phyloP scores from a whole-genome alignment of 2,329 filamentous ascomycete species.

The Hypoxylon sp. region DNA sequence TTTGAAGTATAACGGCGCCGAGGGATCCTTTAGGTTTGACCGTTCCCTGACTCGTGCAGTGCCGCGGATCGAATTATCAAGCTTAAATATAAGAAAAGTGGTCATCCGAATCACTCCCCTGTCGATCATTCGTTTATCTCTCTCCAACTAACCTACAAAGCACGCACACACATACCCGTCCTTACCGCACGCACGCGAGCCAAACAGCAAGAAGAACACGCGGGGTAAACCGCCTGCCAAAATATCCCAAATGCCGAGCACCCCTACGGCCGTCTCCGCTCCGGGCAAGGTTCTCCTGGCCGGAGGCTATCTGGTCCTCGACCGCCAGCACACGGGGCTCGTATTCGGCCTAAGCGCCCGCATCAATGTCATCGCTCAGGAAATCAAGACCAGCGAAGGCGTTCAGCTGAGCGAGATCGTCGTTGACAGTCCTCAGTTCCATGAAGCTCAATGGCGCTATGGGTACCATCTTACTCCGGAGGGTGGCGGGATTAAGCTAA shows the following conservation, averaged over 20 bases:
- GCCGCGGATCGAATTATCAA: neutral
- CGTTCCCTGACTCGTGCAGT: constrained; percentile 1
- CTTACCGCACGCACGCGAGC: neutral
- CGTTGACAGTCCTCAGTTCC: constrained; percentile 91
- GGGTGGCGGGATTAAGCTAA: constrained; percentile 81
- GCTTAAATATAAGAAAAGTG: constrained; percentile 13
- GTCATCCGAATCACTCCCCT: constrained; percentile 15
- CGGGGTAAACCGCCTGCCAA: constrained; percentile 12
- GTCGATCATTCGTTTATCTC: constrained; percentile 23
- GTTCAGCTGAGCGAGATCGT: constrained; percentile 77
- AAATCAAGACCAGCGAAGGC: constrained; percentile 67
- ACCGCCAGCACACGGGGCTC: constrained; percentile 82
- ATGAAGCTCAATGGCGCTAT: constrained; percentile 87
- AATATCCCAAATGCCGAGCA: constrained; percentile 40
- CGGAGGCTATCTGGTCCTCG: constrained; percentile 93
- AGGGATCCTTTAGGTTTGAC: neutral
- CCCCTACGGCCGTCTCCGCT: constrained; percentile 75
- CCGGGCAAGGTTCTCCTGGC: constrained; percentile 96
- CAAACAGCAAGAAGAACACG: constrained; percentile 8
- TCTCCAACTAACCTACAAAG: constrained; percentile 12
- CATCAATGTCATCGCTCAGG: constrained; percentile 69
- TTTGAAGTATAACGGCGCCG: constrained; percentile 2
- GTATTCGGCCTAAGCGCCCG: constrained; percentile 73
- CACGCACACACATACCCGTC: too few relatives aligned
- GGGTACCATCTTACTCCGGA: constrained; percentile 74